Evolutionary conservation across 441 rosid species (phyloP), one percentile per base, ranked within the genome.

Genomic region (Adansonia gregorii): DNA sequence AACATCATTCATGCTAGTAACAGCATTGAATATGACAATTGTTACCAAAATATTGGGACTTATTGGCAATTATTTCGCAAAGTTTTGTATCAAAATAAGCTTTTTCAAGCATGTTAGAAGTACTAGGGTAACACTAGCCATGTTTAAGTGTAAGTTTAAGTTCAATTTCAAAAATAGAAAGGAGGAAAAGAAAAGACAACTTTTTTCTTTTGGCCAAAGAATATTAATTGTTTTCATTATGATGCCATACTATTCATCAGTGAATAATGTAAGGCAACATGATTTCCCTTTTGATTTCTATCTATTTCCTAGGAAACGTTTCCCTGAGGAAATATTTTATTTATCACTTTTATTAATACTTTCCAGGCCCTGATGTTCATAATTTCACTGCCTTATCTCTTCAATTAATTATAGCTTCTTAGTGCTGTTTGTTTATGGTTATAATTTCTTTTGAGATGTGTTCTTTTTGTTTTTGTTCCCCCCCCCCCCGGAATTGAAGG

Each of bases 101-200:
- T 43, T 41, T 66, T 39, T 60, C 35, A 20, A 19, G 35, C 54
- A 46, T 67, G 55, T 20, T 46, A 20, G 56, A 45, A 67, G 9
- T 24, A 41, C 27, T 17, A 11, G 27, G 27, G 35, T 59, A 59
- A 59, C 35, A 27, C n/a, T 63, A 20, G 72, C 55, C 56, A 11
- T 67, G 39, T 67, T 46, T 66, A 41, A 66, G 27, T 43, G 68
- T 15, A 35, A 31, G 67, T 64, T 65, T 65, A 65, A 43, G 27
- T 66, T 41, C 27, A 41, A 66, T 27, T 6, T 12, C 43, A 71
- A 27, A 51, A 35, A 27, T 20, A n/a, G n/a, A 41, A 17, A 24
- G 0, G n/a, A 41, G 41, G 17, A 55, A 52, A 52, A 11, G 1
- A 3, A 71, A 14, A 19, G 20, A 14, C 24, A 24, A 6, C 3